A percentile compares a stretch with the other conserved stretches of the same genome.
phyloP scores from a whole-genome alignment of 2,329 filamentous ascomycete genomes.

The Monilinia vaccinii-corymbosi region DNA sequence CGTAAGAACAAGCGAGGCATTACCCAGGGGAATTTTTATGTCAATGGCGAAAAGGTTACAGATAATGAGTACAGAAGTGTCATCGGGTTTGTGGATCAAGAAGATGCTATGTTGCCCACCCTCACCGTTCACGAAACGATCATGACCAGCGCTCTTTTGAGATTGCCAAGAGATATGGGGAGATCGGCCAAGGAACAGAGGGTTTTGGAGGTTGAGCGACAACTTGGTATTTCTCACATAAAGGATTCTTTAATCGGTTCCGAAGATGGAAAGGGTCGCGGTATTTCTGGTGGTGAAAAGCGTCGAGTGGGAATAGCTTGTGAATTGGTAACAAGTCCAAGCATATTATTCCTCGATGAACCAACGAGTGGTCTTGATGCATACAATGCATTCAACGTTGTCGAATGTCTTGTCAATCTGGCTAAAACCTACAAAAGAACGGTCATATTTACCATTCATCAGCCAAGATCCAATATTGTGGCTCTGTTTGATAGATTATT shows the following conservation, averaged over 20 bases:
- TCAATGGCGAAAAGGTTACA: constrained; percentile 84
- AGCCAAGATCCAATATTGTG: constrained; percentile 95
- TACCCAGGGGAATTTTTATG: constrained; percentile 71
- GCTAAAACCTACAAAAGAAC: constrained; percentile 96
- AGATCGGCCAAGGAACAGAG: constrained; percentile 79
- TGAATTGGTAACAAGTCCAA: constrained; percentile 93
- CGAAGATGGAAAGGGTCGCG: constrained; percentile 86
- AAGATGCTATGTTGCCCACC: constrained; percentile 93
- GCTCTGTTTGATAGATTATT: constrained; percentile 93
- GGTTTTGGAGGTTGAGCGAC: constrained; percentile 87
- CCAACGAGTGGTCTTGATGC: constrained; percentile 94
- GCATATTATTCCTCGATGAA: constrained; percentile 93
- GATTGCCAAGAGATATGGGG: constrained; percentile 89
- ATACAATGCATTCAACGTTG: constrained; percentile 96
- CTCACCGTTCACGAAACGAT: constrained; percentile 98
- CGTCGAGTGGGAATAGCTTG: constrained; percentile 93
- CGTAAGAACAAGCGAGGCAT: constrained; percentile 91
- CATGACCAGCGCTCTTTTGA: constrained; percentile 80
- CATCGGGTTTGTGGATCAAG: constrained; percentile 95
- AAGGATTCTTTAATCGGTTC: constrained; percentile 93
- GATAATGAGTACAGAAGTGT: constrained; percentile 84
- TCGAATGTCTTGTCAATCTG: constrained; percentile 88
- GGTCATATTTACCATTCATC: constrained; percentile 96
- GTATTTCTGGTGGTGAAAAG: constrained; percentile 96
- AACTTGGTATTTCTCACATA: constrained; percentile 90